phyloP scores from a whole-genome alignment of 1,284 basidiomycete species.

The Tylopilus sp. region DNA sequence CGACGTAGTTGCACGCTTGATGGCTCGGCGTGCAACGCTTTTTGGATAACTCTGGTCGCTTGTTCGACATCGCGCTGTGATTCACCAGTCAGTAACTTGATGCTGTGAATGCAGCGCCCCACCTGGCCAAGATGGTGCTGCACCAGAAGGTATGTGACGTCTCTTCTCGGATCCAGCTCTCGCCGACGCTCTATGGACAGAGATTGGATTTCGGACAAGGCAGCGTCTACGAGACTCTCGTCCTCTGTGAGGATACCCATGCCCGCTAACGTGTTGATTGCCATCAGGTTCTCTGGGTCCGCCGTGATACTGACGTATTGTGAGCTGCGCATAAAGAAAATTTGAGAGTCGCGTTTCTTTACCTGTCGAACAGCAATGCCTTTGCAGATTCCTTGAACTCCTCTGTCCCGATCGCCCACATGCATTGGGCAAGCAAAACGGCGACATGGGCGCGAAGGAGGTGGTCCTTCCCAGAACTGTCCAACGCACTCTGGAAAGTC shows the following conservation, averaged over 20 bases:
- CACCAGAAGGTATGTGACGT: conserved; percentile 64
- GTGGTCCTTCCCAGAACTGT: conserved; percentile 47
- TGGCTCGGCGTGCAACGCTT: conserved; percentile 56
- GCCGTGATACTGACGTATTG: conserved; percentile 49
- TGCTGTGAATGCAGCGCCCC: conserved; percentile 12
- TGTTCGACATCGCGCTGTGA: conserved; percentile 46
- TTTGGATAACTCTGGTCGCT: conserved; percentile 54
- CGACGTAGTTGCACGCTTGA: conserved; percentile 45
- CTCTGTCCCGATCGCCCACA: conserved; percentile 77
- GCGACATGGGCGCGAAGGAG: conserved; percentile 64
- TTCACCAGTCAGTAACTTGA: conserved; percentile 1
- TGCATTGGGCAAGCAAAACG: conserved; percentile 72
- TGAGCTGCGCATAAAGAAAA: conserved; percentile 11
- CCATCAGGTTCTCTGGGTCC: conserved; percentile 71
- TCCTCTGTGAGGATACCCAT: conserved; percentile 83
- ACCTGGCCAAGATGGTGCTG: conserved; percentile 69
- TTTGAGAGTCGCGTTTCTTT: conserved; percentile 23
- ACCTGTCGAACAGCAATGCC: conserved; percentile 83
- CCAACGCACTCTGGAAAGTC: conserved; percentile 64
- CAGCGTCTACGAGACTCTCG: conserved; percentile 80
- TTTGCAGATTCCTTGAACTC: conserved; percentile 79
- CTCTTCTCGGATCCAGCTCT: conserved; percentile 59
- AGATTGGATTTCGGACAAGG: conserved; percentile 74
- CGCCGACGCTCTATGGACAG: conserved; percentile 61
- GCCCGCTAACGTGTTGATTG: conserved; percentile 79